Percentiles rank a stretch among this genome's conserved stretches.
phyloP scores from a whole-genome alignment of 2,329 filamentous ascomycete species.

The Ophiosphaerella narmari region DNA sequence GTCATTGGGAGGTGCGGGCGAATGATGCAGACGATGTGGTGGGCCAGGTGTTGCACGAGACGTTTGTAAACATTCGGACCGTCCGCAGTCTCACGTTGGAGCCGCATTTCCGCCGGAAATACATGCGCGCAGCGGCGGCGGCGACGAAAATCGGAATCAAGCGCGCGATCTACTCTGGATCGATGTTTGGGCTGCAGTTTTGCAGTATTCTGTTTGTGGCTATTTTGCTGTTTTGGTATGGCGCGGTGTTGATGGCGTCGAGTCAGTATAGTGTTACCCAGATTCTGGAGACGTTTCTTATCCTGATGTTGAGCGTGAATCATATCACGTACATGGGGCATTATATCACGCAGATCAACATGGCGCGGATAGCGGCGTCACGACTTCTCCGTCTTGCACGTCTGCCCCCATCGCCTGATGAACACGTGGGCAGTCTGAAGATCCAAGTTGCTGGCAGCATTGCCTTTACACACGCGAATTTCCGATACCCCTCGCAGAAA shows the following conservation, averaged over 20 bases:
- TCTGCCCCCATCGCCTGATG: conserved; percentile 63
- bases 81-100: conserved; percentile 78
- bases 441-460: conserved; percentile 57
- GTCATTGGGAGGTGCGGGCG: conserved; percentile 72
- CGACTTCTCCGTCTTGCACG: conserved; percentile 72
- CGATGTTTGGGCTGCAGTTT: conserved; percentile 79
- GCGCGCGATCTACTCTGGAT: conserved; percentile 69
- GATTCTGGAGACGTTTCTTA: conserved; percentile 75
- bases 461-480: conserved; percentile 66
- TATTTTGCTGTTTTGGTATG: conserved; percentile 85
- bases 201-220: conserved; percentile 72
- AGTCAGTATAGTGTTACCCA: conserved; percentile 57
- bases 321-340: conserved; percentile 71
- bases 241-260: conserved; percentile 64
- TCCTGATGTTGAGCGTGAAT: conserved; percentile 82
- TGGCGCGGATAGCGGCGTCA: conserved; percentile 72
- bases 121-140: conserved; percentile 56
- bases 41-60: conserved; percentile 71
- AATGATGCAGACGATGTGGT: conserved; percentile 66
- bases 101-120: conserved; percentile 68
- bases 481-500: conserved; percentile 70
- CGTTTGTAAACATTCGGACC: conserved; percentile 77
- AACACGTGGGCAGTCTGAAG: conserved; percentile 57
- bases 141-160: conserved; percentile 67
- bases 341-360: conserved; percentile 79